phyloP scores from a whole-genome alignment of 2,329 filamentous ascomycete species.

The Alternaria sp. region DNA sequence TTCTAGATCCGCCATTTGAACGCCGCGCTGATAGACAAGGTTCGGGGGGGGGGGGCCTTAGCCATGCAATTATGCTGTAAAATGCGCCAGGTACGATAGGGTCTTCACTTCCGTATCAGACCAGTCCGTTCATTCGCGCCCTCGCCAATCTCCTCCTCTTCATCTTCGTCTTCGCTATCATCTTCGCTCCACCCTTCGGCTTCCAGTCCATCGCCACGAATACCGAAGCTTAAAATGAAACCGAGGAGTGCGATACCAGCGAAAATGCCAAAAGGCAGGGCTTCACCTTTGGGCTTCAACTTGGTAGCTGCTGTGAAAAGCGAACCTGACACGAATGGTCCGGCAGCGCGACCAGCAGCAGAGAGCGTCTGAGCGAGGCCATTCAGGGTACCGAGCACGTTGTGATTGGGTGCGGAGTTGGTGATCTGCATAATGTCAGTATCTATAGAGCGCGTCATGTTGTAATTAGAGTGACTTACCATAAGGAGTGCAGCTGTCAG shows the following conservation, averaged over 20 bases:
- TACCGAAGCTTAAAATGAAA: constrained; percentile 79
- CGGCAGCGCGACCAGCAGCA: constrained; percentile 84
- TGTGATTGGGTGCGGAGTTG: constrained; percentile 86
- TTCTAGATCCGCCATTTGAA: constrained; percentile 5
- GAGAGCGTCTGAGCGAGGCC: constrained; percentile 93
- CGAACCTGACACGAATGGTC: constrained; percentile 85
- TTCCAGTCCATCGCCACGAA: constrained; percentile 68
- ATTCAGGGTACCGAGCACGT: constrained; percentile 87
- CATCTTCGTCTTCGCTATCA: constrained; percentile 37
- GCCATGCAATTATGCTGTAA: constrained; percentile 12
- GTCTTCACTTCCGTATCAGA: constrained; percentile 35
- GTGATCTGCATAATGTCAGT: constrained; percentile 69
- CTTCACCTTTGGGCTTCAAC: constrained; percentile 80
- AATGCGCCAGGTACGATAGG: not conserved
- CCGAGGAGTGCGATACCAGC: constrained; percentile 81
- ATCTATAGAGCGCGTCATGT: not conserved
- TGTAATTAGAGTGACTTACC: constrained; percentile 59
- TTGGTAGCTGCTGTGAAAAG: constrained; percentile 81
- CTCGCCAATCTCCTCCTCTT: constrained; percentile 31
- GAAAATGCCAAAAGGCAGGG: constrained; percentile 85
- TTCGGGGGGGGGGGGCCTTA: not conserved
- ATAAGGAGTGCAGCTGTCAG: constrained; percentile 87
- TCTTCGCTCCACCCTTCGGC: constrained; percentile 61
- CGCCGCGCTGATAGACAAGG: constrained; percentile 19
- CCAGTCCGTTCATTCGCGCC: constrained; percentile 37